Evolutionary conservation across 2,329 filamentous ascomycete species (phyloP), one percentile per base, ranked within the genome.

Genomic region (Magnaporthales sp.): DNA sequence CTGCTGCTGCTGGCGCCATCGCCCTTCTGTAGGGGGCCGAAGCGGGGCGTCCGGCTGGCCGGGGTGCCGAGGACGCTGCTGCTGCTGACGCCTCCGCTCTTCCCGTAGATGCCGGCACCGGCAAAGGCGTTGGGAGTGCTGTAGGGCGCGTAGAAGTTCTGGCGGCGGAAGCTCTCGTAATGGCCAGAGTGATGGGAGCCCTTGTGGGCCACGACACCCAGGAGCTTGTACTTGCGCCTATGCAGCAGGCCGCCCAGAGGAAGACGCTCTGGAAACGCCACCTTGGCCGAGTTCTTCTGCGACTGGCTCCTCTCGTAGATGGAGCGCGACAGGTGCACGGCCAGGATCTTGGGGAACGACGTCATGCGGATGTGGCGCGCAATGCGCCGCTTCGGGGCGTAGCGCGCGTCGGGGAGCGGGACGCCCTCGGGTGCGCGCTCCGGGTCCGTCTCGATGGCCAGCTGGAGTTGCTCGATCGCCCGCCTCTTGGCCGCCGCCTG

Each of bases 151-250:
- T 89, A 87, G 9, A 92, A 79, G 67, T 91, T 90, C 77, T 98
- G 95, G 51, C 95, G 86, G 38, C 95, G 86, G 77, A 98, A 98
- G 0, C 93, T 94, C 76, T 99, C 95, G 79, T 99, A 99, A 75
- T 99, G 95, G 0, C 95, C 95, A 72, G 93, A 97, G 74, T 97
- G 90, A 75, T 99, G 95, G 69, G 91, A 96, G 51, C 95, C 95
- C 73, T 96, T 96, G 75, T 99, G 95, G 26, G 92, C 96, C 46
- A 99, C 92, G 46, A 96, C 86, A 13, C 90, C 92, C 0, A 96
- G 84, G 5, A 99, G 82, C 72, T 89, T 92, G 78, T 97, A 99
- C 74, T 86, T 90, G 70, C 88, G 90, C 73, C 90, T 88, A 67
- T 90, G 85, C 60, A 95, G 78, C 27, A 98, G 80, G 0, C 92